Conservation (phyloP, 2,329 filamentous ascomycete genomes). For the Aureobasidium sp. region DNA sequence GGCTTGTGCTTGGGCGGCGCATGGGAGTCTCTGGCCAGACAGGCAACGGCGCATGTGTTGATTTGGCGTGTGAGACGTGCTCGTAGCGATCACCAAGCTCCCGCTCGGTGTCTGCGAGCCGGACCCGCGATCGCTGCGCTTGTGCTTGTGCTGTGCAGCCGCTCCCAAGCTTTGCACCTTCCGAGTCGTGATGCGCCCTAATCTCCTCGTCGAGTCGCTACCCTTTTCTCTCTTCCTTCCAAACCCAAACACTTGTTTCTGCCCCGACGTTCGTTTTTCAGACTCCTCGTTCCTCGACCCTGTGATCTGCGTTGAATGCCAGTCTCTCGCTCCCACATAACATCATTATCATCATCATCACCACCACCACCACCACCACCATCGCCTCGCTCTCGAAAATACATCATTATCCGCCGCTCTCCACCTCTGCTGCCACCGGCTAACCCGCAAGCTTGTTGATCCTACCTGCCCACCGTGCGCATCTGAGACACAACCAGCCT, state of each 20-base stretch:
- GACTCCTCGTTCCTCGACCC: neutral
- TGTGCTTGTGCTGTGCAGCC: slow-evolving; percentile 4
- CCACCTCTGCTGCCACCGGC: slow-evolving; percentile 5
- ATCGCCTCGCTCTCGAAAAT: neutral
- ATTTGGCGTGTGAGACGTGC: slow-evolving; percentile 13
- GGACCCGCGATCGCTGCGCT: slow-evolving; percentile 14
- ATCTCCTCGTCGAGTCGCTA: slow-evolving; percentile 11
- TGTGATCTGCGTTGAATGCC: slow-evolving; percentile 6
- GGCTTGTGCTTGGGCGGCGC: neutral
- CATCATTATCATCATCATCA: slow-evolving; percentile 9
- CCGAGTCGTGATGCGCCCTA: slow-evolving; percentile 16
- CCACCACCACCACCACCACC: neutral
- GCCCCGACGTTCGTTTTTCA: slow-evolving; percentile 12
- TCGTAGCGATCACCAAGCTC: slow-evolving; percentile 15
- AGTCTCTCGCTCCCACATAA: slow-evolving; percentile 9
- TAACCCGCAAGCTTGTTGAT: slow-evolving; percentile 14
- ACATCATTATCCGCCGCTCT: neutral
- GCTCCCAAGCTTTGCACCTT: slow-evolving; percentile 16
- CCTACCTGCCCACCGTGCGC: slow-evolving; percentile 5
- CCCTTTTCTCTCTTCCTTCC: slow-evolving; percentile 16
- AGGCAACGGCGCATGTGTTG: slow-evolving; percentile 14
- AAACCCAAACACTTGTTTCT: slow-evolving; percentile 14
- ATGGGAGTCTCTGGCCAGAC: slow-evolving; percentile 10
- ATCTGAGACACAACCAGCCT: slow-evolving; percentile 13
- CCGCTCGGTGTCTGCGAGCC: slow-evolving; percentile 15